phyloP scores from a whole-genome alignment of 1,139 yeast genomes.

The Zygoascus hellenicus region DNA sequence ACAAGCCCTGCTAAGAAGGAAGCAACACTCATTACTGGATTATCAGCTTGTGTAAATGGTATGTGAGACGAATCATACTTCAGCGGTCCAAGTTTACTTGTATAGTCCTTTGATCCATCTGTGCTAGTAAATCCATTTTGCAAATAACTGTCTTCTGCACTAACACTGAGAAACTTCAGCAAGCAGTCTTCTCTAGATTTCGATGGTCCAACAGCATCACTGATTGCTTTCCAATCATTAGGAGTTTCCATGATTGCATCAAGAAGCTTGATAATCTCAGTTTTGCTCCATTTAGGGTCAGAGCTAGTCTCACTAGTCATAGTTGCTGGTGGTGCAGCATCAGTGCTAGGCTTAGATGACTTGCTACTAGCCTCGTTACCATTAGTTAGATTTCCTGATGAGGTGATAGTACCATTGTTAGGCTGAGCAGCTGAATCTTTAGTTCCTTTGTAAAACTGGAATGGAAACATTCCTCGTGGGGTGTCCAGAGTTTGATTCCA shows the following conservation, averaged over 20 bases:
- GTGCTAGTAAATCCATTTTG: constrained; percentile 24
- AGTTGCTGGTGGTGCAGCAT: constrained; percentile 1
- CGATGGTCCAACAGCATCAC: constrained; percentile 52
- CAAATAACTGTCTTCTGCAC: constrained; percentile 75
- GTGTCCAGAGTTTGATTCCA: constrained; percentile 61
- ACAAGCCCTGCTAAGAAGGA: constrained; percentile 82
- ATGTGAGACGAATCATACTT: constrained; percentile 63
- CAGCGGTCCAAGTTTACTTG: constrained; percentile 60
- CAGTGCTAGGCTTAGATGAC: neutral
- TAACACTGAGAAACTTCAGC: constrained; percentile 68
- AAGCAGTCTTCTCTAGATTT: constrained; percentile 80
- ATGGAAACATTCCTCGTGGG: constrained; percentile 92
- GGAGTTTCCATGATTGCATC: constrained; percentile 50
- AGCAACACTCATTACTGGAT: constrained; percentile 87
- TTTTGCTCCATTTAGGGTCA: constrained; percentile 57
- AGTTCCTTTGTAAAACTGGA: constrained; percentile 46
- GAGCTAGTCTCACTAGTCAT: constrained; percentile 8
- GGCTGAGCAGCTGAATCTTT: constrained; percentile 28
- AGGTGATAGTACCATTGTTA: constrained; percentile 9
- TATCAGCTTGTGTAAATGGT: constrained; percentile 80
- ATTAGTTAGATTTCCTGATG: constrained; percentile 34
- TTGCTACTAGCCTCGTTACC: constrained; percentile 32
- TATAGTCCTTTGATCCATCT: constrained; percentile 19
- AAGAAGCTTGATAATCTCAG: constrained; percentile 53
- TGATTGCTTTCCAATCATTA: constrained; percentile 64